Base-by-base conservation (phyloP, 176 grass and related monocot species). In the Bothriochloa decipiens region DNA sequence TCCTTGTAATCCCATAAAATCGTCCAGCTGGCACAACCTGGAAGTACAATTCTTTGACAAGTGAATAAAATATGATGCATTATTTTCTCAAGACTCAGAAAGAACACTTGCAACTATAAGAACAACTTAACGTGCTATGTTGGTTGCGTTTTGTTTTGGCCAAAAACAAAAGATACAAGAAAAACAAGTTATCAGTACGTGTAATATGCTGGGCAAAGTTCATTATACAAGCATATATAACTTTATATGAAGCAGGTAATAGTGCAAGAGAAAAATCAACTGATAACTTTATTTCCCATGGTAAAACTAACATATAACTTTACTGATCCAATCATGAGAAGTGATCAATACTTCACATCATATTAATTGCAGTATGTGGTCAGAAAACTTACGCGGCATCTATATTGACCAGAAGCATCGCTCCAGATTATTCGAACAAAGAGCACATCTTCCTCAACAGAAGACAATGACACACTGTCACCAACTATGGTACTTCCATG, bases 351-450 rank as follows among this genome's bases (percentile, higher is more conserved):
- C 23, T 29, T 81, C 9, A 29, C 29, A 64, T 57, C 16, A 64
- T 82, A 43, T 65, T 55, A 43, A 65, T 36, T 77, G 18, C 12
- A 67, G 26, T 70, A 78, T 46, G 27, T 79, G 60, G 7, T 73
- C 35, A 49, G 45, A 52, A 79, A 88, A 86, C 91, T 98, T 80
- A 98, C 96, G 47, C 96, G 92, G 25, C 96, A 98, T 91, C 96
- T 89, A 87, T 90, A 60, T 95, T 98, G 93, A 70, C 87, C 96
- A 75, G 96, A 98, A 84, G 89, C 75, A 93, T 98, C 96, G 29
- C 46, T 81, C 96, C 96, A 98, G 77, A 95, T 74, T 18, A 98
- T 83, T 67, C 96, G 96, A 79, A 98, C 91, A 83, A 98, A 98
- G 52, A 91, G 68, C 27, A 94, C 64, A 64, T 95, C 87, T 82